Base-by-base conservation (phyloP, 805 yeast species). In the Yarrowia yakushimensis region DNA sequence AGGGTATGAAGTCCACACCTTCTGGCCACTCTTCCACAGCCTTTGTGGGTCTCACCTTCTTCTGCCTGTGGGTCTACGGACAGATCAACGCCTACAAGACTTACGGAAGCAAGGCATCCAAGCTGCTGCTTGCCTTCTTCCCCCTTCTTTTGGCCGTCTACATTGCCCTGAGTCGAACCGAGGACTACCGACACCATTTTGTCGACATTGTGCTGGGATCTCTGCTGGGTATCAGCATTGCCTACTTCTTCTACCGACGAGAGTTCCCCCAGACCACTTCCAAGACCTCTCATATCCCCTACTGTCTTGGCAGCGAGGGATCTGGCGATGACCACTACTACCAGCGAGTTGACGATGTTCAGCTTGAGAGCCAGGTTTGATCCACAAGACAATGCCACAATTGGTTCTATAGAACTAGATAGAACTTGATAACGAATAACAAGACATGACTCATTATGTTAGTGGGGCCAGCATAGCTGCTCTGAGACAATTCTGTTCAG, bases 161-260 rank as follows among this genome's bases (percentile, higher is more conserved):
- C 66, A 85, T 93, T 67, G 98, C 97, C 0, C 73, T 89, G 46
- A 84, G 94, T 39, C 81, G 99, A 69, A 89, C 97, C 0, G 63
- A 88, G 69, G 99, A 93, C 74, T 92, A 92, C 74, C 81, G 97
- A 72, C 99, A 93, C 71, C 98, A 93, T 74, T 90, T 89, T 70
- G 77, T 88, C 17, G 99, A 93, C 73, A 87, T 94, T 1, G 68
- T 87, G 1, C 69, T 86, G 15, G 99, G 99, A 3, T 78, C 87
- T 28, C 17, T 78, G 1, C 70, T 93, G 2, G 99, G 99, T 0
- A 66, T 75, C 4, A 64, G 76, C 2, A 74, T 86, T 33, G 93
- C 92, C 0, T 76, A 74, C 73, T 79, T 82, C 79, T 75, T 82
- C 25, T 86, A 85, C 67, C 61, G 61, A 39, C 34, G 48, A 18